Evolutionary conservation across 257 asterid genomes (phyloP).

Genomic region (Nicotiana paniculata): DNA sequence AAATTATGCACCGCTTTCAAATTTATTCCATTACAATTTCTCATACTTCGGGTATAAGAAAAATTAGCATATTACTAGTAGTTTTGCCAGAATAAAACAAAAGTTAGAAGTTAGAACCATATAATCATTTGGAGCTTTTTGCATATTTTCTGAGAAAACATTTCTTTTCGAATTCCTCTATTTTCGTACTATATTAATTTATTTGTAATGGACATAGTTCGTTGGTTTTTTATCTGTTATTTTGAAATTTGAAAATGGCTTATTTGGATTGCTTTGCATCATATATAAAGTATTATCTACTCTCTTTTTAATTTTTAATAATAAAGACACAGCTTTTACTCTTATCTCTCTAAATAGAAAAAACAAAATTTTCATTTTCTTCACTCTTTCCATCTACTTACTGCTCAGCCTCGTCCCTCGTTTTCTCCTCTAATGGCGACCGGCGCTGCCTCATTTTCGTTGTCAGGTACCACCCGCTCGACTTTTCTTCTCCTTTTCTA

Average conservation of each 20-base stretch:
- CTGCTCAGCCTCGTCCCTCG: conserved; percentile 2
- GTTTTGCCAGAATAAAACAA: too few species aligned
- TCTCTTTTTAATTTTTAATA: too few species aligned
- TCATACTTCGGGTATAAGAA: too few species aligned
- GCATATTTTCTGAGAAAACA: too few species aligned
- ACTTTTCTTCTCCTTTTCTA: background rate
- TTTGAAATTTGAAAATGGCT: too few species aligned
- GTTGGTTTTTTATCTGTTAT: background rate
- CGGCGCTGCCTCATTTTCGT: conserved; percentile 31
- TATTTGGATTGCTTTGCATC: background rate
- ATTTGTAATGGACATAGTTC: background rate
- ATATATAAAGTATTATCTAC: background rate
- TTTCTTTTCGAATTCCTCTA: too few species aligned
- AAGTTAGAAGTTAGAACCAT: too few species aligned
- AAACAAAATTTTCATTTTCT: background rate
- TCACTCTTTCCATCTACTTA: background rate
- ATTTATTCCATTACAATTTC: too few species aligned
- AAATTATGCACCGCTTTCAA: too few species aligned
- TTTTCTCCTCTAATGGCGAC: conserved; percentile 42
- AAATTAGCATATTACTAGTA: too few species aligned
- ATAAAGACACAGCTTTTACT: background rate
- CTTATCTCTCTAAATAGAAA: background rate
- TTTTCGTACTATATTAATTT: background rate
- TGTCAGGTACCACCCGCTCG: conserved; percentile 30
- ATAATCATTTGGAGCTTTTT: too few species aligned